Base-by-base conservation (phyloP, 495 filamentous ascomycete genomes). In the Tuber microsphaerosporum region DNA sequence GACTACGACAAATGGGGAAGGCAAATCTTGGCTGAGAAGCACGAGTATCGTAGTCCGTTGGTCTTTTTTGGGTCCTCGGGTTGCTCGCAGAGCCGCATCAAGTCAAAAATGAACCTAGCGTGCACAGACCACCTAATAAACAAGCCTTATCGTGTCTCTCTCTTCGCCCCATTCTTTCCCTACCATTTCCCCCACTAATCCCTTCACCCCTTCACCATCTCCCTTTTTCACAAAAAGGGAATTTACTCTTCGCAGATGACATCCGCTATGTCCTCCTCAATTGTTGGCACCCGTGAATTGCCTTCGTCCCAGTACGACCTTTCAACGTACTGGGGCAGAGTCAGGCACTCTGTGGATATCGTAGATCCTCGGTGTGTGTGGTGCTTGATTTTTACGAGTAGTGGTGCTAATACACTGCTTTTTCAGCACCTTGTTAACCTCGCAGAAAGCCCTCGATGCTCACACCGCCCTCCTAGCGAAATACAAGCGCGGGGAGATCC, bases 271-370 rank as follows among this genome's bases (percentile, higher is more conserved):
- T 97, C 95, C 39, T 87, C 93, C 76, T 97, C 95, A 56, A 87
- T 97, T 10, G 93, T 94, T 68, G 95, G 95, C 75, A 89, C 85
- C 75, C 90, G 94, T 80, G 92, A 95, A 80, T 88, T 96, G 42
- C 95, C 95, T 75, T 87, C 89, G 71, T 98, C 95, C 31, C 94
- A 93, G 84, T 94, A 97, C 86, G 91, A 99, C 83, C 87, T 98
- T 81, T 89, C 84, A 80, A 97, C 93, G 73, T 99, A 99, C 85
- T 94, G 92, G 93, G 95, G 95, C 69, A 91, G 95, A 20, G 96
- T 99, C 77, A 88, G 89, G 82, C 95, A 99, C 85, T 91, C 93
- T 5, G 92, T 91, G 19, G 90, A 94, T 81, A 89, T 99, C 76
- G 90, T 94, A 83, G 95, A 99, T 86, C 95, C 95, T 77, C 94